Percentiles rank a stretch among this genome's conserved stretches.
Evolutionary conservation across 2,329 filamentous ascomycete species (phyloP).

Genomic region (Fusarium nematophilum): DNA sequence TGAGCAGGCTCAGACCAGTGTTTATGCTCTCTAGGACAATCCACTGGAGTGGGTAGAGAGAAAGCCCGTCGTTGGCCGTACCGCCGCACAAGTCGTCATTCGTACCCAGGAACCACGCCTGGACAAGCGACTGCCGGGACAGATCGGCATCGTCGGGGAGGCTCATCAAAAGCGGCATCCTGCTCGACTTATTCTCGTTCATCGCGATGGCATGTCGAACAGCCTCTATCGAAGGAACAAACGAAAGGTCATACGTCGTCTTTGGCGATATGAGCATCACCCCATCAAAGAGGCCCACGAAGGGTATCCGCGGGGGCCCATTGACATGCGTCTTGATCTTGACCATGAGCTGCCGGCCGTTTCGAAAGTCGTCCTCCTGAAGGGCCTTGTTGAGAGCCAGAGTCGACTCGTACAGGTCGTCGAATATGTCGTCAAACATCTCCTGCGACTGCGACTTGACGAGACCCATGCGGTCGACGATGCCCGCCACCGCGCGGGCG

Average conservation of each 20-base stretch:
- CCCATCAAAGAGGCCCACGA: conserved; percentile 40
- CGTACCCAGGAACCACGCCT: conserved; percentile 42
- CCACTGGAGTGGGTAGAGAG: conserved; percentile 40
- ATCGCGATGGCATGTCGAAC: conserved; percentile 39
- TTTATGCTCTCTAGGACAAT: conserved; percentile 38
- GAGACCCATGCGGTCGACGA: conserved; percentile 36
- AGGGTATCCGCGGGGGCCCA: conserved; percentile 32
- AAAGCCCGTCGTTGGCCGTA: conserved; percentile 33
- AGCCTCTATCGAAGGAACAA: conserved; percentile 27
- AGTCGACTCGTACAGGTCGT: no score
- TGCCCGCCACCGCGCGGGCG: conserved; percentile 37
- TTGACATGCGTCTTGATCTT: conserved; percentile 20
- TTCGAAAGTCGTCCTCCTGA: conserved; percentile 32
- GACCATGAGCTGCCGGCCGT: conserved; percentile 25
- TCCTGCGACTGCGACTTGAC: background rate
- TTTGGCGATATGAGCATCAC: conserved; percentile 16
- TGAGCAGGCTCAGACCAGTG: conserved; percentile 19
- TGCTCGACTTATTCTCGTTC: conserved; percentile 34
- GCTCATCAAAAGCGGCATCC: conserved; percentile 6
- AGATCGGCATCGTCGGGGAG: conserved; percentile 20
- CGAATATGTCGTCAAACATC: conserved; percentile 35
- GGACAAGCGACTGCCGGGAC: conserved; percentile 26
- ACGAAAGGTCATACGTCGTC: conserved; percentile 31
- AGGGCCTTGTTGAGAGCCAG: conserved; percentile 37
- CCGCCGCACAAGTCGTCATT: conserved; percentile 39